A percentile compares a stretch with the other conserved stretches of the same genome.
Evolutionary conservation across 192 early-diverging fungal species (phyloP).

Genomic region (Gamsiella multidivaricata): DNA sequence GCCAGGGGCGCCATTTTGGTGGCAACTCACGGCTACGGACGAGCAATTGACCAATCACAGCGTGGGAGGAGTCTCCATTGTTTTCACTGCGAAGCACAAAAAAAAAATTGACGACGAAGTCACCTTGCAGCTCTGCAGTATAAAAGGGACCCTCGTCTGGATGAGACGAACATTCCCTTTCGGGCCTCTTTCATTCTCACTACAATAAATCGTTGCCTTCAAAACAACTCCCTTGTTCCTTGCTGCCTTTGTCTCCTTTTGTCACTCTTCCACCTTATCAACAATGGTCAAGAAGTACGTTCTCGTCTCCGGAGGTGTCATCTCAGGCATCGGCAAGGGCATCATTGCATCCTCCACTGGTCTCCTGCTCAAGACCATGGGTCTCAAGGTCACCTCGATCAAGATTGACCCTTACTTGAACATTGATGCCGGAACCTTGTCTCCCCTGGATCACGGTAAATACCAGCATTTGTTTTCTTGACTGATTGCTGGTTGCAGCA

Average conservation of each 20-base stretch:
- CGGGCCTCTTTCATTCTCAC: conserved; percentile 32
- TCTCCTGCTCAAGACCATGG: conserved; percentile 91
- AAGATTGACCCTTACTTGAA: conserved; percentile 99
- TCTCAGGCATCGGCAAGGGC: conserved; percentile 99
- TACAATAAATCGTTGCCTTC: conserved; percentile 19
- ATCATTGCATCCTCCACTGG: conserved; percentile 99
- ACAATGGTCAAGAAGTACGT: conserved; percentile 85
- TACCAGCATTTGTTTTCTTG: background rate
- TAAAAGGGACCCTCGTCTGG: conserved; percentile 9
- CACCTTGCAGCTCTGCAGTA: background rate
- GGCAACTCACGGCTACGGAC: background rate
- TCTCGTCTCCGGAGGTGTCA: conserved; percentile 97
- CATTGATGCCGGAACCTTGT: conserved; percentile 98
- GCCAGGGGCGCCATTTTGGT: background rate
- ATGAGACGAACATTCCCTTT: conserved; percentile 39
- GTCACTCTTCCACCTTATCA: background rate
- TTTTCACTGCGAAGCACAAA: background rate
- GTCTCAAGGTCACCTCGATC: conserved; percentile 95
- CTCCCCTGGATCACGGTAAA: conserved; percentile 95
- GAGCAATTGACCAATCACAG: conserved; percentile 1
- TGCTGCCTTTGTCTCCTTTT: background rate
- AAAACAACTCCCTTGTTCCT: background rate
- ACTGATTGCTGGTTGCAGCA: background rate
- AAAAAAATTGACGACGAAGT: conserved; percentile 1
- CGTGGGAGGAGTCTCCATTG: background rate